These are phyloP conservation scores for Bryum argenteum DNA, from an alignment of 225 moss, liverwort and hornwort genomes.

Conservation along the genomic window DNA sequence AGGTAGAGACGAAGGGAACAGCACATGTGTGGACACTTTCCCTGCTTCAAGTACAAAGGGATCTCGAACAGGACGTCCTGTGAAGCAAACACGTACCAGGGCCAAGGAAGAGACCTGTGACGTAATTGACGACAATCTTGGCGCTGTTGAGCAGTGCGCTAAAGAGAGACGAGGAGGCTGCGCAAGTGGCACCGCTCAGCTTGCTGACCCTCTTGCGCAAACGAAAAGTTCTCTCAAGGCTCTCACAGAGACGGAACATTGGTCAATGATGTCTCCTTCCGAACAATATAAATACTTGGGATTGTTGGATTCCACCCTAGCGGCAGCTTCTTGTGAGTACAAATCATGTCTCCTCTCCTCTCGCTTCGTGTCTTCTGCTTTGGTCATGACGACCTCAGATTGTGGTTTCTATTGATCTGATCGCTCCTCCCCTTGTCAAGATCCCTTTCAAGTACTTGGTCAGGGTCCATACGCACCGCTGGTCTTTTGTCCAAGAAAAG, in stretches of 20 bases:
- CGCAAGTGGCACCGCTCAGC: conserved; percentile 16
- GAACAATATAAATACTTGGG: conserved; percentile 44
- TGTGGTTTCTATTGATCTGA: background rate
- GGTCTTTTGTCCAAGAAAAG: background rate
- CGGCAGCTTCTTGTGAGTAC: conserved; percentile 46
- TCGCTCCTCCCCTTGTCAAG: background rate
- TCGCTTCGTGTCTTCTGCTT: background rate
- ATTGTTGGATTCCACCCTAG: conserved; percentile 38
- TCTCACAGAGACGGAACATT: conserved; percentile 39
- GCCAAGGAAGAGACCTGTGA: background rate
- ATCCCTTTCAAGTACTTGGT: background rate
- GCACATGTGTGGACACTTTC: conserved; percentile 7
- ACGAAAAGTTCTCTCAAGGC: conserved; percentile 31
- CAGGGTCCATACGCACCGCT: no score
- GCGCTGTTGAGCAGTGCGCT: background rate
- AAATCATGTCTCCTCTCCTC: conserved; percentile 5
- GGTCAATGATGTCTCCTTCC: conserved; percentile 48
- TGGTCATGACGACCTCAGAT: background rate
- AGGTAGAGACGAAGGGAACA: conserved; percentile 27
- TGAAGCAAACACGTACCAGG: conserved; percentile 4
- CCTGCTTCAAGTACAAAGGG: conserved; percentile 6
- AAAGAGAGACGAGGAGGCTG: conserved; percentile 20
- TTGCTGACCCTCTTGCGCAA: conserved; percentile 23
- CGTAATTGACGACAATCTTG: background rate
- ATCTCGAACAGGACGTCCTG: background rate